These are phyloP conservation scores for Neofusicoccum sp. DNA, from an alignment of 2,329 filamentous ascomycete genomes.

Conservation along the genomic window DNA sequence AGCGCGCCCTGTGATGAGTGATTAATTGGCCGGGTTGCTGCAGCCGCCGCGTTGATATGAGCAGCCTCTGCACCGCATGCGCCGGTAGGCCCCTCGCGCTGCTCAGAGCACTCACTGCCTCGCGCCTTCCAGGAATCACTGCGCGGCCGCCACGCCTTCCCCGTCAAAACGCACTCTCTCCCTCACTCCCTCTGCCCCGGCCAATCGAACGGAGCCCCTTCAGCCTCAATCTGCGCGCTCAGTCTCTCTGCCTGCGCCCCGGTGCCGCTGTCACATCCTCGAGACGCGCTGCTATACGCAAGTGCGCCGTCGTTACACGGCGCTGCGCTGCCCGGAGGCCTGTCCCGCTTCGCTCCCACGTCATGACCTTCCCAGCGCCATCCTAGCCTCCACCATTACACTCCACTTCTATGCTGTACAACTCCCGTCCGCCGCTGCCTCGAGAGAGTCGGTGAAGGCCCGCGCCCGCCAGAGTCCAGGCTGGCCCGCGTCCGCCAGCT, in stretches of 20 bases:
- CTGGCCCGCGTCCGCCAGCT: conserved; percentile 20
- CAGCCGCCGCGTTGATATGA: conserved; percentile 11
- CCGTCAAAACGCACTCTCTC: conserved; percentile 2
- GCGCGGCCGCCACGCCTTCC: neutral
- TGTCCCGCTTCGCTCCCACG: conserved; percentile 24
- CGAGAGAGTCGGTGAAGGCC: conserved; percentile 20
- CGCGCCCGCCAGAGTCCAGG: conserved; percentile 12
- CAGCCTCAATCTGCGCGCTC: conserved; percentile 13
- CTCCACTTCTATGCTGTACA: conserved; percentile 27
- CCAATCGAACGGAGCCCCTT: conserved; percentile 7
- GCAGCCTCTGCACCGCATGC: conserved; percentile 3
- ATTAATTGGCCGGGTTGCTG: conserved; percentile 15
- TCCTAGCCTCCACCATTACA: conserved; percentile 8
- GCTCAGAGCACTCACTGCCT: conserved; percentile 7
- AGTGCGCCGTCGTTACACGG: conserved; percentile 27
- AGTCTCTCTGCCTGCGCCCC: conserved; percentile 6
- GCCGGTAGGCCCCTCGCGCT: neutral
- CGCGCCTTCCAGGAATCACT: conserved; percentile 10
- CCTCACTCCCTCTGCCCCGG: neutral
- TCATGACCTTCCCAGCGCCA: conserved; percentile 19
- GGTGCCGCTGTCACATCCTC: conserved; percentile 13
- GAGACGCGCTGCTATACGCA: neutral
- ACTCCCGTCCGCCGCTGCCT: conserved; percentile 21
- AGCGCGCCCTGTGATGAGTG: neutral
- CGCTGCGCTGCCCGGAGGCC: conserved; percentile 20